Percentiles rank a stretch among this genome's conserved stretches.
Conservation (phyloP, 2,329 filamentous ascomycete genomes). For the Cordyceps sp. region DNA sequence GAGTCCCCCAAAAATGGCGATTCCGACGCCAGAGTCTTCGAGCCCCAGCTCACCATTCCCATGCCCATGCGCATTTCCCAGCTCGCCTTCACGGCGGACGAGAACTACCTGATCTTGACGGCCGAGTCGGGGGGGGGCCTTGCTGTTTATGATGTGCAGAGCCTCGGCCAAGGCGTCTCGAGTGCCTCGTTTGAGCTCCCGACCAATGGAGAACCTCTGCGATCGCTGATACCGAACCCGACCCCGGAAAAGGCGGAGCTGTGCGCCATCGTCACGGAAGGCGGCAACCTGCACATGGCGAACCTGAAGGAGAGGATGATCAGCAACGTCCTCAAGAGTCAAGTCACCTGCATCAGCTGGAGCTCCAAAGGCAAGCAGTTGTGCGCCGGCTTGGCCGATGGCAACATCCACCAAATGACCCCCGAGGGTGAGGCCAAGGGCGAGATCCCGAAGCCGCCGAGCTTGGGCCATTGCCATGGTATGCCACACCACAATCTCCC, state of each 20-base stretch:
- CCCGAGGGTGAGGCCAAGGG: constrained; percentile 64
- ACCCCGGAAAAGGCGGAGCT: constrained; percentile 54
- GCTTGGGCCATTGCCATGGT: constrained; percentile 52
- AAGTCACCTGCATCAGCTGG: constrained; percentile 78
- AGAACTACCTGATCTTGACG: constrained; percentile 67
- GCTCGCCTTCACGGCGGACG: constrained; percentile 79
- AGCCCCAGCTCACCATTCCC: constrained; percentile 55
- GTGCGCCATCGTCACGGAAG: constrained; percentile 64
- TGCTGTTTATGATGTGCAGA: constrained; percentile 63
- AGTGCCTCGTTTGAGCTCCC: constrained; percentile 57
- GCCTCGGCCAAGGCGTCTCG: constrained; percentile 47
- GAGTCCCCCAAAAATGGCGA: constrained; percentile 39
- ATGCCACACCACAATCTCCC: constrained; percentile 17
- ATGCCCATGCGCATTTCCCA: constrained; percentile 70
- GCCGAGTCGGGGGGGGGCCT: constrained; percentile 69
- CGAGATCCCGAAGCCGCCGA: constrained; percentile 61
- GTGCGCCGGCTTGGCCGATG: constrained; percentile 69
- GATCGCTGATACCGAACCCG: constrained; percentile 67
- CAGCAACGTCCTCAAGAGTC: constrained; percentile 48
- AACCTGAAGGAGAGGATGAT: constrained; percentile 55
- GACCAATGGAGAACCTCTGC: constrained; percentile 59
- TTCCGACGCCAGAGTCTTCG: constrained; percentile 51
- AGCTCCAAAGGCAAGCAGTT: constrained; percentile 88
- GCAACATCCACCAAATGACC: constrained; percentile 68
- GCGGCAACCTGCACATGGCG: constrained; percentile 70